Base-by-base conservation (phyloP, 2,329 filamentous ascomycete genomes). In the Escovopsis weberi region DNA sequence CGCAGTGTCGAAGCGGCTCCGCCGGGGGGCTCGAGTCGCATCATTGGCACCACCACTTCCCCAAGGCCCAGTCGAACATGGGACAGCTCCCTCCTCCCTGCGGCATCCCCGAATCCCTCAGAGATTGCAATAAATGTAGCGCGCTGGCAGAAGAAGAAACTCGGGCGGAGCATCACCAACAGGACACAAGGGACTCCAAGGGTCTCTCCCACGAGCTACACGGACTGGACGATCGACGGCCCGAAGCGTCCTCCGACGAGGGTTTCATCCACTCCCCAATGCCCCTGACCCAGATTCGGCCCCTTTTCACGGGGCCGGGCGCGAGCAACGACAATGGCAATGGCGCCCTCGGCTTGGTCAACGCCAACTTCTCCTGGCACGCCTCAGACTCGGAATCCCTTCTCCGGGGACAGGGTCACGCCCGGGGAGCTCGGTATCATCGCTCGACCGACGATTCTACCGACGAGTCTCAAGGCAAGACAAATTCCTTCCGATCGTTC, bases 401-500 rank as follows among this genome's bases (percentile, higher is more conserved):
- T 26, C 33, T 34, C 9, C 30, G 40, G 30, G 40, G 35, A 7
- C 37, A 45, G 32, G 48, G 43, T 12, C 32, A 38, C 10, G 23
- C 39, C 12, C 37, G 30, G 28, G 46, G 42, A 3, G 46, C 48
- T 37, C 30, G 34, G 11, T 48, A 47, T 10, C 33, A 38, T 18
- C 18, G 37, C 6, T 30, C 42, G 35, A 48, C 45, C 26, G 39
- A 28, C 26, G 38, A 28, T 28, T 42, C 36, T 12, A 47, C 53
- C 19, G 39, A 9, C 28, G 28, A 11, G 3, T 32, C 28, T 9
- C 28, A 32, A 11, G 28, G 28, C 11, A 9, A 9, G 42, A 8
- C 50, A 53, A 15, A 55, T 48, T 28, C 53, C 44, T 6, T 55
- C 59, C 12, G 47, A 53, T 7, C 48, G 49, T 26, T 56, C 28